These are phyloP conservation scores for Syzygium jambos DNA, from an alignment of 345 rosid genomes.

Conservation along the genomic window DNA sequence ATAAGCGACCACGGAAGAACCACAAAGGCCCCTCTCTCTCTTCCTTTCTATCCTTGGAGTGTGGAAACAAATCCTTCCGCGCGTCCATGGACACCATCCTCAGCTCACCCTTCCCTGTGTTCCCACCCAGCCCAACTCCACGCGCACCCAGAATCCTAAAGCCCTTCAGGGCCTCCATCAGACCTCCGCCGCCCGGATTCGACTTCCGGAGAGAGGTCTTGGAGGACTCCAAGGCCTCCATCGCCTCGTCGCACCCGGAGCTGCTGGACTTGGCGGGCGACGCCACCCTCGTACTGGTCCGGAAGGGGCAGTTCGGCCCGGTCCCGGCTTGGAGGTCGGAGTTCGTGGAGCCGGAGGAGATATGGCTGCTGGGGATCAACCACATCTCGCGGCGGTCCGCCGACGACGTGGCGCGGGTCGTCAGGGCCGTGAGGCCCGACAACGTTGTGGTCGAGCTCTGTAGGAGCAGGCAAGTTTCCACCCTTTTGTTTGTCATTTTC, in stretches of 20 bases:
- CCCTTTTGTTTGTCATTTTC: background rate
- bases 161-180: conserved; percentile 38
- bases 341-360: conserved; percentile 66
- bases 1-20: background rate
- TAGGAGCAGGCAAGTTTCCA: conserved; percentile 69
- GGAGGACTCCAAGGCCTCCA: conserved; percentile 40
- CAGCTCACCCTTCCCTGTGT: conserved; percentile 31
- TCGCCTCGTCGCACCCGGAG: conserved; percentile 40
- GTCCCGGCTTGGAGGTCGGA: conserved; percentile 72
- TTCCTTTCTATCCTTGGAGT: background rate
- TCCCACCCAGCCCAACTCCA: conserved; percentile 15
- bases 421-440: conserved; percentile 55
- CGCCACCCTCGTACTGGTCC: conserved; percentile 45
- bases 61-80: background rate
- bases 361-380: conserved; percentile 73
- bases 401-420: conserved; percentile 57
- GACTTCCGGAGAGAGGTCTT: conserved; percentile 52
- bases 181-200: conserved; percentile 67
- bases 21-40: background rate
- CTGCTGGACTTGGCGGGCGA: conserved; percentile 55
- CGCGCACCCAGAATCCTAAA: conserved; percentile 11
- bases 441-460: conserved; percentile 93
- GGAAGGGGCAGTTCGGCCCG: conserved; percentile 62
- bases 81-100: conserved; percentile 44
- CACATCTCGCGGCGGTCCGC: conserved; percentile 63